These are phyloP conservation scores for Hortiboletus flavorubellus DNA, from an alignment of 768 basidiomycete genomes.

Conservation along the genomic window DNA sequence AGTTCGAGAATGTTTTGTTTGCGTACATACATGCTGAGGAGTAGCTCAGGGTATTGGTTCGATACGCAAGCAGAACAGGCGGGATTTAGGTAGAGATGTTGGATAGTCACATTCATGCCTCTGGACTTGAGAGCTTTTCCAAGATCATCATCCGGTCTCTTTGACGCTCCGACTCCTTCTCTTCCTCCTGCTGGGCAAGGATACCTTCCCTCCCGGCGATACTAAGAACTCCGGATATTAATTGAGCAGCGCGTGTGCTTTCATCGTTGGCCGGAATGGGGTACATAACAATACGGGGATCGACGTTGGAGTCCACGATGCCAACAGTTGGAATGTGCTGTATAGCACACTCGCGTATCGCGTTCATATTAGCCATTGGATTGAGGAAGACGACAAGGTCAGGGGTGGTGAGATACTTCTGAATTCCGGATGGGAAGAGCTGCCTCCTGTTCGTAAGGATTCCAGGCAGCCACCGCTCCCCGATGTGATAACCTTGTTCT, in stretches of 20 bases:
- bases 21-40: slow-evolving; percentile 17
- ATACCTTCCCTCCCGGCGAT: slow-evolving; percentile 81
- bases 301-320: slow-evolving; percentile 91
- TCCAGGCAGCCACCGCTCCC: slow-evolving; percentile 92
- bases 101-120: slow-evolving; percentile 12
- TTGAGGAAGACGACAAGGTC: slow-evolving; percentile 92
- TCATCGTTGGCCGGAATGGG: slow-evolving; percentile 99
- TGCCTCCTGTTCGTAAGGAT: slow-evolving; percentile 84
- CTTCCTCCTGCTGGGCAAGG: slow-evolving; percentile 39
- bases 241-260: slow-evolving; percentile 83
- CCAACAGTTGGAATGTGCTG: slow-evolving; percentile 92
- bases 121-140: slow-evolving; percentile 22
- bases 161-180: slow-evolving; percentile 20
- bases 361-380: slow-evolving; percentile 78
- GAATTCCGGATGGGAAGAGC: slow-evolving; percentile 62
- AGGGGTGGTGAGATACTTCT: slow-evolving; percentile 59
- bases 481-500: slow-evolving; percentile 77
- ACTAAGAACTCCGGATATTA: slow-evolving; percentile 86
- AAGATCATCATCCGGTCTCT: slow-evolving; percentile 26
- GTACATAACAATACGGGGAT: slow-evolving; percentile 96
- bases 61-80: slow-evolving; percentile 52
- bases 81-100: slow-evolving; percentile 24
- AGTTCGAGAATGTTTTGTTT: slow-evolving; percentile 31
- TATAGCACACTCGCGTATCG: slow-evolving; percentile 88
- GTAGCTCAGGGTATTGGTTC: slow-evolving; percentile 62